phyloP scores from a whole-genome alignment of 2,329 filamentous ascomycete genomes.

The Diaporthe batatas region DNA sequence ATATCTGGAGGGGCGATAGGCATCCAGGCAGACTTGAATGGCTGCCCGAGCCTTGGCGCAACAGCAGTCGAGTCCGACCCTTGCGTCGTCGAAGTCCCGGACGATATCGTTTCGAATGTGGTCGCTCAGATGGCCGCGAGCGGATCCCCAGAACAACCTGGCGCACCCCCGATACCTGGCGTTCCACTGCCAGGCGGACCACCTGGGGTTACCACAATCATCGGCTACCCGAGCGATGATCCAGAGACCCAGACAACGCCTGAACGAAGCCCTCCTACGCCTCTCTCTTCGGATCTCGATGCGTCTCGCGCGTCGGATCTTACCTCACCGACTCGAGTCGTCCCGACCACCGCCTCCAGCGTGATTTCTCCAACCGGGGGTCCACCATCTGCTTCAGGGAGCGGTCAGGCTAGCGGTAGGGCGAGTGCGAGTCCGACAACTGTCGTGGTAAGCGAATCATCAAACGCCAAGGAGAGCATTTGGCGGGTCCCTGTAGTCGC shows the following conservation, averaged over 20 bases:
- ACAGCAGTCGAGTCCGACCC: slow-evolving; percentile 2
- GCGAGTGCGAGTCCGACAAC: not conserved
- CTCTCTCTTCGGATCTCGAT: not conserved
- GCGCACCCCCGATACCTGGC: not conserved
- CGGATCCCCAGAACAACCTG: slow-evolving; percentile 15
- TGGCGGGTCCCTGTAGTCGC: not conserved
- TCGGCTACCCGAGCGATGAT: slow-evolving; percentile 20
- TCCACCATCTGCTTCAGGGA: not conserved
- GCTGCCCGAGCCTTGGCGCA: slow-evolving; percentile 1
- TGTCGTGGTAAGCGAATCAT: not conserved
- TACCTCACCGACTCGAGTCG: not conserved
- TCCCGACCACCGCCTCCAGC: not conserved
- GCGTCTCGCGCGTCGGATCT: no score
- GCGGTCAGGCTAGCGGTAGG: not conserved
- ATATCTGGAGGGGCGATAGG: not conserved
- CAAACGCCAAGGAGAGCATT: not conserved
- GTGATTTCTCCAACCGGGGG: not conserved
- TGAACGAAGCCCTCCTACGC: not conserved
- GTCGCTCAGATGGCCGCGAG: slow-evolving; percentile 7
- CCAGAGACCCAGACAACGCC: not conserved
- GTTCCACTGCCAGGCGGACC: slow-evolving; percentile 18
- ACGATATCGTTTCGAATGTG: slow-evolving; percentile 1
- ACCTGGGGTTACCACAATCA: slow-evolving; percentile 8
- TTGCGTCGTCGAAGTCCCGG: slow-evolving; percentile 15
- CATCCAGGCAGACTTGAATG: slow-evolving; percentile 1